A percentile compares a stretch with the other conserved stretches of the same genome.
These are phyloP conservation scores for Lactarius psammicola DNA, from an alignment of 768 basidiomycete genomes.

Conservation along the genomic window DNA sequence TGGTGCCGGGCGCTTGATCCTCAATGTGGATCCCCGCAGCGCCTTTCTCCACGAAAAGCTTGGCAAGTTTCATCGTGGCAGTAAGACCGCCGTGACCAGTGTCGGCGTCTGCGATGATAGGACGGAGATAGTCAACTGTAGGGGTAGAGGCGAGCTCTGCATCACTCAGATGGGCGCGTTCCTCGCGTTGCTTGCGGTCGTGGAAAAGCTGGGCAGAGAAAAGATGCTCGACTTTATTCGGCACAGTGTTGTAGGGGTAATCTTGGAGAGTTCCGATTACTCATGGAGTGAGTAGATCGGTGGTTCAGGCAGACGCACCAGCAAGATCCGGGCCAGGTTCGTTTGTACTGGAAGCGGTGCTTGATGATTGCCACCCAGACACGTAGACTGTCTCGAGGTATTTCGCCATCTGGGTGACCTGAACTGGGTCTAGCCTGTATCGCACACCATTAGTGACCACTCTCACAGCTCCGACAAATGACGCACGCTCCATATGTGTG, in stretches of 20 bases:
- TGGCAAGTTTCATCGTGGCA: constrained; percentile 98
- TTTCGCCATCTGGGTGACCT: constrained; percentile 98
- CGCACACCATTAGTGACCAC: neutral
- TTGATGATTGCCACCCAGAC: constrained; percentile 94
- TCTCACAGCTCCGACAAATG: neutral
- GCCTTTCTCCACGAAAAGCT: constrained; percentile 98
- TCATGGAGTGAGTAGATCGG: neutral
- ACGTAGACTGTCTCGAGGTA: constrained; percentile 99
- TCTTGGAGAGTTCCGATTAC: constrained; percentile 45
- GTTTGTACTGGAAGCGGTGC: constrained; percentile 89
- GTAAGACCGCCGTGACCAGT: constrained; percentile 98
- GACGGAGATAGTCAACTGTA: constrained; percentile 85
- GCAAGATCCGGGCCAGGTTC: constrained; percentile 99
- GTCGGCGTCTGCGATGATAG: constrained; percentile 95
- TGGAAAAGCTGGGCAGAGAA: constrained; percentile 99
- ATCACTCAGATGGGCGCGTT: constrained; percentile 66
- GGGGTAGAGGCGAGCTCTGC: constrained; percentile 69
- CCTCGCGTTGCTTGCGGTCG: constrained; percentile 93
- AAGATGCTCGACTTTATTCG: constrained; percentile 97
- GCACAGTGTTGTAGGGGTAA: constrained; percentile 98
- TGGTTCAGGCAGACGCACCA: constrained; percentile 47
- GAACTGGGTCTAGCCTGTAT: constrained; percentile 95
- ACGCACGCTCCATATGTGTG: constrained; percentile 99
- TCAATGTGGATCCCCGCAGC: constrained; percentile 98
- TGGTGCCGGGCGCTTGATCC: constrained; percentile 96